Conservation (phyloP, 2,329 filamentous ascomycete species). For the Paecilomyces sp. region DNA sequence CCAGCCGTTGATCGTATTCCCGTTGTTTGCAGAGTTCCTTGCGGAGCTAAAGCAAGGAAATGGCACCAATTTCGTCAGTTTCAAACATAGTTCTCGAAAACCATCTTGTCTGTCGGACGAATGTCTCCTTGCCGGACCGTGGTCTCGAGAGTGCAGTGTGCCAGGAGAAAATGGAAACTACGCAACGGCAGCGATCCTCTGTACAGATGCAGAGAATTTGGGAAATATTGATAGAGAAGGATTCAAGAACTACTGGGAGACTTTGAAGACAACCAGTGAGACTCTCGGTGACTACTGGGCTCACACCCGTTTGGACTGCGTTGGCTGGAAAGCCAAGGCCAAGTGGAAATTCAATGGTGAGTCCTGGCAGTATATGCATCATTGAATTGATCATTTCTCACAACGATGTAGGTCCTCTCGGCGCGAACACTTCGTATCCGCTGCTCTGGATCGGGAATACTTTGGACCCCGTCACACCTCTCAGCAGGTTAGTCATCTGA, state of each 20-base stretch:
- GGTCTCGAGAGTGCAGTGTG: conserved; percentile 20
- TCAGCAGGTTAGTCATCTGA: conserved; percentile 5
- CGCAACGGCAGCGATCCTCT: conserved; percentile 23
- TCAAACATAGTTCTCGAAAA: conserved; percentile 19
- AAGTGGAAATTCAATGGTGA: conserved; percentile 30
- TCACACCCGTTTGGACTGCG: conserved; percentile 26
- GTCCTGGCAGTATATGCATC: background rate
- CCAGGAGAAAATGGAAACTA: conserved; percentile 20
- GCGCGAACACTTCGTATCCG: conserved; percentile 9
- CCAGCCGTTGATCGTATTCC: conserved; percentile 22
- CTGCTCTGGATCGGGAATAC: conserved; percentile 10
- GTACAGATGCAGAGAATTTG: conserved; percentile 21
- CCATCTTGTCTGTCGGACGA: conserved; percentile 19
- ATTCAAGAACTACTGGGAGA: conserved; percentile 17
- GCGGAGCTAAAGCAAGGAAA: conserved; percentile 18
- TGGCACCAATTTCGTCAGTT: conserved; percentile 19
- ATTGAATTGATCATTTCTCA: background rate
- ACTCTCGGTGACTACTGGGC: conserved; percentile 32
- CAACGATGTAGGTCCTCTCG: conserved; percentile 5
- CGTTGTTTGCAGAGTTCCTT: conserved; percentile 18
- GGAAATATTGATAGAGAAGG: conserved; percentile 8
- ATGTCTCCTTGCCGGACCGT: conserved; percentile 22
- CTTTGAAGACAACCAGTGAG: conserved; percentile 16
- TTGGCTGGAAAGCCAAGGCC: conserved; percentile 27
- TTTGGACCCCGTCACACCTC: conserved; percentile 10